Base-by-base conservation (phyloP, 2,329 filamentous ascomycete species). In the Parafenestella ontariensis region DNA sequence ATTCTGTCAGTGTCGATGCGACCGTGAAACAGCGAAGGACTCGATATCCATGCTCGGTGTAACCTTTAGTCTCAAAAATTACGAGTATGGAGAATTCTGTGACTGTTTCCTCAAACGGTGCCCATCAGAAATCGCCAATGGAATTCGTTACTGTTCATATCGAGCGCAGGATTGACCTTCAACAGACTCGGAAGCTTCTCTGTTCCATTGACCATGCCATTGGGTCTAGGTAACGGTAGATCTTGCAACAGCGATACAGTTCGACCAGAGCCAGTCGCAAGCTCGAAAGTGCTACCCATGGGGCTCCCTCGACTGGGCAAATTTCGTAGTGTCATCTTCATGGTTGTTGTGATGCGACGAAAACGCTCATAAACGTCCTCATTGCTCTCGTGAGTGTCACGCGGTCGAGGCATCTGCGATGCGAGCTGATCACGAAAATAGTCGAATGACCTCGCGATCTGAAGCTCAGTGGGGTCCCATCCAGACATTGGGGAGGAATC, bases 301-400 rank as follows among this genome's bases (percentile, higher is more conserved):
- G 71, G 71, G 43, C 71, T 74, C 15, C 59, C 59, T 43, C 66
- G 54, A 3, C 63, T 62, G 4, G 56, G 59, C 11, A 58, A 52
- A 24, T 59, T 61, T 21, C 59, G 61, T 43, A 74, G 28, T 9
- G 69, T 61, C 43, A 59, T 57, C 41, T 68, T 66, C 68, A 75
- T 74, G 29, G 65, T 59, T 9, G 65, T 64, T 2, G 72, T 74
- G 40, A 71, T 69, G 24, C 71, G 68, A n/a, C 71, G 61, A 40
- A 74, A 75, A 7, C 72, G 63, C 21, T 70, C 71, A 36, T 74
- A 75, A 1, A 70, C 54, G 49, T 73, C 66, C 46, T 75, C 71
- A 20, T 42, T 57, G 18, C 46, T 62, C 3, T 69, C 63, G 6
- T 64, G 58, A 21, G 54, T 40, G 44, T 71, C 66, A 39, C 60